Evolutionary conservation across 805 yeast genomes (phyloP).

Genomic region (Cyberlindnera mycetangii): DNA sequence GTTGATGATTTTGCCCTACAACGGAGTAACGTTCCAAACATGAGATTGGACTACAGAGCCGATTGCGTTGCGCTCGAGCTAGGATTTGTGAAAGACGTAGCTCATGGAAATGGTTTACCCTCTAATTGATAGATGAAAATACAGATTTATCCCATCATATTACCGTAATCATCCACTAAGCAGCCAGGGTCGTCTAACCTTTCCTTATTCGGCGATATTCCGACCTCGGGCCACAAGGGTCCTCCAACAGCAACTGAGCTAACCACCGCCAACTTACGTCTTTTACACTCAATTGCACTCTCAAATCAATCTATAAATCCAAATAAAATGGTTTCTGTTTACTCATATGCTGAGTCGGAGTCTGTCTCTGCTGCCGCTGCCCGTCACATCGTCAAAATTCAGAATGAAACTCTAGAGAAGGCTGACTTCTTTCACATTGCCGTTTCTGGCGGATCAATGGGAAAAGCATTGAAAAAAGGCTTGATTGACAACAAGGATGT

Average conservation of each 20-base stretch:
- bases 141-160: too few species aligned
- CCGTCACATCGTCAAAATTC: conserved; percentile 54
- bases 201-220: not conserved
- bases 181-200: not conserved
- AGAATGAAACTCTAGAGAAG: conserved; percentile 51
- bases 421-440: conserved; percentile 64
- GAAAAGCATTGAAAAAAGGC: conserved; percentile 62
- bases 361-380: conserved; percentile 71
- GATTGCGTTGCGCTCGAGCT: conserved; percentile 23
- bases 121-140: not conserved
- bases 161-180: not conserved
- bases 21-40: conserved; percentile 28
- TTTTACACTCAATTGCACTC: not conserved
- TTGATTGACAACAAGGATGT: conserved; percentile 54
- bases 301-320: not conserved
- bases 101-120: not conserved
- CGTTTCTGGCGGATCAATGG: conserved; percentile 88
- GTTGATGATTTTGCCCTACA: conserved; percentile 27
- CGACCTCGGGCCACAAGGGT: conserved; percentile 1
- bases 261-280: not conserved
- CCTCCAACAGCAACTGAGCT: not conserved
- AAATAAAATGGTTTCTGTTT: conserved; percentile 33
- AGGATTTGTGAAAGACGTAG: conserved; percentile 12
- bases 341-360: conserved; percentile 45
- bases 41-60: conserved; percentile 26